phyloP scores from a whole-genome alignment of 108 stramenopile species.

The Skeletonema costatum region DNA sequence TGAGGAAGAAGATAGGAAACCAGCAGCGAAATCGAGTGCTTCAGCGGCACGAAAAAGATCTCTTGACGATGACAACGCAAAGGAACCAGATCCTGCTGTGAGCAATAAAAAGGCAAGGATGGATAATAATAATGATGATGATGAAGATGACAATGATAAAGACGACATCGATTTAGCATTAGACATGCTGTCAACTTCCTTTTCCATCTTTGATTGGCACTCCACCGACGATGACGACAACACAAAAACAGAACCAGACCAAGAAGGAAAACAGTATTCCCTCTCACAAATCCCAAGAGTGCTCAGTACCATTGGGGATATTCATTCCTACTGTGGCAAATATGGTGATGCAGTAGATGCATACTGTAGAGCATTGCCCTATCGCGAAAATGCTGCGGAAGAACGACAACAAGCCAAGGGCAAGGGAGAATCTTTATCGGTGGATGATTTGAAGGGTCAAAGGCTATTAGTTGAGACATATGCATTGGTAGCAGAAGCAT shows the following conservation, averaged over 20 bases:
- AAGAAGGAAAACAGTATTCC: constrained; percentile 41
- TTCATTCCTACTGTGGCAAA: constrained; percentile 47
- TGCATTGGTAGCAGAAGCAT: constrained; percentile 70
- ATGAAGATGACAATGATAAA: constrained; percentile 29
- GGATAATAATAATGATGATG: background rate
- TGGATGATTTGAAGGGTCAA: constrained; percentile 54
- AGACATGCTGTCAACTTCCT: constrained; percentile 84
- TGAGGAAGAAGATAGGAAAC: constrained; percentile 23
- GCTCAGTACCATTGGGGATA: constrained; percentile 71
- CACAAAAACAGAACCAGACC: constrained; percentile 1
- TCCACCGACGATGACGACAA: background rate
- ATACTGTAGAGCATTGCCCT: constrained; percentile 68
- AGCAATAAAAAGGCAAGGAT: constrained; percentile 3
- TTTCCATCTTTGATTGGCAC: constrained; percentile 58
- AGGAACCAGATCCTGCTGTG: background rate
- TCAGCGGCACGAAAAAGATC: constrained; percentile 55
- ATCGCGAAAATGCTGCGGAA: constrained; percentile 52
- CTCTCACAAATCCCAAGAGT: constrained; percentile 66
- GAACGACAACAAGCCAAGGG: background rate
- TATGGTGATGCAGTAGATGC: constrained; percentile 80
- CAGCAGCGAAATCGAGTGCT: constrained; percentile 20
- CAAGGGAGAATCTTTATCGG: constrained; percentile 11
- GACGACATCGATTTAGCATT: constrained; percentile 62
- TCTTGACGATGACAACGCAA: background rate
- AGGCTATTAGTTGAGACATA: constrained; percentile 66